Percentiles rank a stretch among this genome's conserved stretches.
Evolutionary conservation across 2,329 filamentous ascomycete genomes (phyloP).

Genomic region (Calycina marina): DNA sequence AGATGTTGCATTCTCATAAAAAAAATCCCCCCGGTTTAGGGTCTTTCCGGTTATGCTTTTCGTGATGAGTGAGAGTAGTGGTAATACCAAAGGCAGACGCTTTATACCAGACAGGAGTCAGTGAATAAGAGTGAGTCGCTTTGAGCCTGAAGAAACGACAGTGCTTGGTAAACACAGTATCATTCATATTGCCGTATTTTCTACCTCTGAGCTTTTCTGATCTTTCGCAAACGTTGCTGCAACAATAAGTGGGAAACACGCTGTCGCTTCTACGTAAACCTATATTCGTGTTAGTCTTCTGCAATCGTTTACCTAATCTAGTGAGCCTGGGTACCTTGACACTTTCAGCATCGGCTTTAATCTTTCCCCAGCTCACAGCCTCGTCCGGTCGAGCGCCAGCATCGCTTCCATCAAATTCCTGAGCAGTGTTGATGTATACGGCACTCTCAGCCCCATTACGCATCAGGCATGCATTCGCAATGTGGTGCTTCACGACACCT

Average conservation of each 20-base stretch:
- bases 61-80: too few species aligned
- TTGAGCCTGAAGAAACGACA: too few species aligned
- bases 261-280: conserved; percentile 51
- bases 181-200: too few species aligned
- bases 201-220: background rate
- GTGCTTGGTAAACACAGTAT: too few species aligned
- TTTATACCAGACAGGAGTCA: too few species aligned
- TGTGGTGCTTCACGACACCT: conserved; percentile 95
- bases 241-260: conserved; percentile 51
- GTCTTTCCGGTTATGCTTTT: too few species aligned
- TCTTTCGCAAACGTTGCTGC: conserved; percentile 50
- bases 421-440: conserved; percentile 93
- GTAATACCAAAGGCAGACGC: too few species aligned
- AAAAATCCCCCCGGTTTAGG: too few species aligned
- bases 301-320: conserved; percentile 2
- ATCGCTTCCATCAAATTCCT: conserved; percentile 96
- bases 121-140: too few species aligned
- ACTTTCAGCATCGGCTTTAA: conserved; percentile 72
- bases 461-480: conserved; percentile 95
- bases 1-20: too few species aligned
- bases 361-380: conserved; percentile 97
- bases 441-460: conserved; percentile 92
- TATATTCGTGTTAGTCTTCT: conserved; percentile 18
- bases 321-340: conserved; percentile 55
- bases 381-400: conserved; percentile 90